Percentiles rank a stretch among this genome's conserved stretches.
phyloP scores from a whole-genome alignment of 108 stramenopile genomes.

The Fragilaria radians region DNA sequence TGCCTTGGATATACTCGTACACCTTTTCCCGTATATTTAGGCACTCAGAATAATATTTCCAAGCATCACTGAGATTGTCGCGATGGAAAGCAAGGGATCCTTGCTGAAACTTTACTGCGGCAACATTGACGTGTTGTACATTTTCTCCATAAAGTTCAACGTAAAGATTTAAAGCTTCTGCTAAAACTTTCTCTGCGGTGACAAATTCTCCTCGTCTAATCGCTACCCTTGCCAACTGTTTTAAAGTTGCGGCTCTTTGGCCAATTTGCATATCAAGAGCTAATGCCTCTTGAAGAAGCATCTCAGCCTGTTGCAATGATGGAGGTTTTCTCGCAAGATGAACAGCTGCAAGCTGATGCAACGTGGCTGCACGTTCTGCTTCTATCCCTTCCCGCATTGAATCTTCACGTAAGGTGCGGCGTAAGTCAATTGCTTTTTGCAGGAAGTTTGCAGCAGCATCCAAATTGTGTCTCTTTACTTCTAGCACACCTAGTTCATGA shows the following conservation, averaged over 20 bases:
- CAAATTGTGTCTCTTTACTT: slow-evolving; percentile 57
- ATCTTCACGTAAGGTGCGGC: slow-evolving; percentile 19
- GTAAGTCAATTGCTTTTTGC: slow-evolving; percentile 33
- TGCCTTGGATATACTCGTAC: slow-evolving; percentile 46
- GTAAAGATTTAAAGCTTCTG: slow-evolving; percentile 50
- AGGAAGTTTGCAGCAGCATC: slow-evolving; percentile 37
- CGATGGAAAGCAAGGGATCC: slow-evolving; percentile 54
- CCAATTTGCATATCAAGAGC: slow-evolving; percentile 46
- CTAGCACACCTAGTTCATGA: slow-evolving; percentile 54
- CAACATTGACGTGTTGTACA: slow-evolving; percentile 53
- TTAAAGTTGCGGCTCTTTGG: slow-evolving; percentile 59
- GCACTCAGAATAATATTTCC: slow-evolving; percentile 36
- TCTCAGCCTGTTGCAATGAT: slow-evolving; percentile 37
- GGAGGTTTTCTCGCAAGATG: slow-evolving; percentile 57
- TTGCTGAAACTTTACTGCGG: slow-evolving; percentile 62
- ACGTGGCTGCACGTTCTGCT: slow-evolving; percentile 41
- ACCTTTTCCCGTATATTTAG: slow-evolving; percentile 43
- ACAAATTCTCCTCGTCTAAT: slow-evolving; percentile 50
- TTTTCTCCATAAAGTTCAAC: slow-evolving; percentile 53
- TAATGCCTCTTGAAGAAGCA: slow-evolving; percentile 45
- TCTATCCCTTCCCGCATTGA: slow-evolving; percentile 14
- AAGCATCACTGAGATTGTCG: slow-evolving; percentile 48
- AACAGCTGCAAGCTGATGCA: slow-evolving; percentile 61
- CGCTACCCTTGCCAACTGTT: slow-evolving; percentile 57
- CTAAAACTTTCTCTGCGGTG: slow-evolving; percentile 40